Evolutionary conservation across 2,329 filamentous ascomycete species (phyloP), one percentile per base, ranked within the genome.

Genomic region (Rugonectria rugulosa): DNA sequence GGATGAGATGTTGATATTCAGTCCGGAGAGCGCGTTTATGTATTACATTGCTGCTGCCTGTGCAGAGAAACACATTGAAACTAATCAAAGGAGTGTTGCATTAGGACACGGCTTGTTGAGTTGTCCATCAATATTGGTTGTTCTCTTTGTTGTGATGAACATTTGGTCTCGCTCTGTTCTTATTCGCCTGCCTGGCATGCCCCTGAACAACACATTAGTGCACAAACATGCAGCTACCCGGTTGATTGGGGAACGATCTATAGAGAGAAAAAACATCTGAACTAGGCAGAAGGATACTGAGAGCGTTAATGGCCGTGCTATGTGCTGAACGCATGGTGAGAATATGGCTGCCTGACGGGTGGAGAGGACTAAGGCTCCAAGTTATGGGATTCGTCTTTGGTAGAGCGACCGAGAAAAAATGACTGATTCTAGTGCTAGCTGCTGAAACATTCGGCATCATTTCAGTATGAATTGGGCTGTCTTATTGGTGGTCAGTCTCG

Each of bases 141-240:
- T 4, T 5, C 20, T 23, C 8, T 23, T 27, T 42, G 38, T 17
- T 42, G 7, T 17, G 37, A 41, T 42, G 14, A 15, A 26, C 27
- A 23, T n/a, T 42, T n/a, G 21, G 20, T 14, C 23, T 19, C 15
- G 4, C n/a, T 2, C 21, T 42, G 20, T 21, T 10, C 26, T 17
- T 31, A 29, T 47, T 29, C 32, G 34, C 6, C 44, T 48, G 44
- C 34, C 45, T 48, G n/a, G 34, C n/a, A 17, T 23, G 23, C 23
- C 10, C 24, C 15, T n/a, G 21, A 27, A 42, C 17, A 19, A 20
- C 20, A 19, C 9, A 9, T 12, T 37, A 20, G 11, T 42, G 23
- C 14, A 42, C 10, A 15, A 26, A 14, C n/a, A 34, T 5, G 29
- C 19, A 19, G 12, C 11, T 15, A 9, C 17, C 15, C 21, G 21